Evolutionary conservation across 768 basidiomycete genomes (phyloP).

Genomic region (Boletus vermiculosoides): DNA sequence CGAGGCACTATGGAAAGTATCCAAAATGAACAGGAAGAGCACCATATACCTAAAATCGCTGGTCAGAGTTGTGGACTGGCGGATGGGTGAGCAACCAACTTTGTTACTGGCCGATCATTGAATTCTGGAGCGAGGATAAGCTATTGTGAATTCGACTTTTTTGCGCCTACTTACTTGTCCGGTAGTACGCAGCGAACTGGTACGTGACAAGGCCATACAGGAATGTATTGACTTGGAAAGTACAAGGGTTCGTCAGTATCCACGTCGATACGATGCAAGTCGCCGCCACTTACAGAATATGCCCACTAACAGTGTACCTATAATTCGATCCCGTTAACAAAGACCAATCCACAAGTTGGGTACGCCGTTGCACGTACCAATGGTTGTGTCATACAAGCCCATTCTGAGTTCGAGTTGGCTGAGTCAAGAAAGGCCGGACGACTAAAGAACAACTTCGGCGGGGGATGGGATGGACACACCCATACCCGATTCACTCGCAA

Average conservation of each 20-base stretch:
- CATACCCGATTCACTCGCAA: background rate
- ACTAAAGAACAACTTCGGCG: background rate
- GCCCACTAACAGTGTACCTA: background rate
- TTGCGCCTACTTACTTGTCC: slow-evolving; percentile 8
- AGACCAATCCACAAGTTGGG: background rate
- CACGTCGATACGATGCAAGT: background rate
- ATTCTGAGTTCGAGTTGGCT: background rate
- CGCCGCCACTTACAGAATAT: background rate
- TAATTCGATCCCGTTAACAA: background rate
- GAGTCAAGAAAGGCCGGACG: background rate
- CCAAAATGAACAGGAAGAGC: slow-evolving; percentile 13
- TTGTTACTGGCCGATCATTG: slow-evolving; percentile 11
- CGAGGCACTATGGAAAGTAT: slow-evolving; percentile 19
- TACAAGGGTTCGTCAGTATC: background rate
- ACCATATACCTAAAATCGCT: slow-evolving; percentile 9
- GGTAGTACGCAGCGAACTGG: slow-evolving; percentile 42
- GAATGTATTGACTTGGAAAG: slow-evolving; percentile 20
- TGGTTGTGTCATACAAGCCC: background rate
- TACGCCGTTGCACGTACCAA: background rate
- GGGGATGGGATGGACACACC: background rate
- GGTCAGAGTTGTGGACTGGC: background rate
- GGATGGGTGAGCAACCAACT: background rate
- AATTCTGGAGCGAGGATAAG: slow-evolving; percentile 4
- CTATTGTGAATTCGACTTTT: background rate
- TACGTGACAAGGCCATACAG: slow-evolving; percentile 44